These are phyloP conservation scores for Podospora appendiculata DNA, from an alignment of 495 filamentous ascomycete genomes.

Conservation along the genomic window DNA sequence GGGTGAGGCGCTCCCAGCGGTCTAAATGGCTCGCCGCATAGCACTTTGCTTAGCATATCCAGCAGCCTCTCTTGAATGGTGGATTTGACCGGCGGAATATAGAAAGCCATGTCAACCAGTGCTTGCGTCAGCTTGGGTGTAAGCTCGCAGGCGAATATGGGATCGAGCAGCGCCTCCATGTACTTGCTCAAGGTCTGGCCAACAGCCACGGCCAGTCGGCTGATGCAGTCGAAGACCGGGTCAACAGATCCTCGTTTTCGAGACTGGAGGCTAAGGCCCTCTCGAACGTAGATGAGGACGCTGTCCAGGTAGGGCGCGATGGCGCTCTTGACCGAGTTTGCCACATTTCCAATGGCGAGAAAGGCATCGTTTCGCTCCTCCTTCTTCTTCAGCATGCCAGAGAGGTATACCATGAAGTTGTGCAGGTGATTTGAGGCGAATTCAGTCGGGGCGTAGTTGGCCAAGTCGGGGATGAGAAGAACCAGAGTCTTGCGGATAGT, in stretches of 20 bases:
- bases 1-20: constrained; percentile 76
- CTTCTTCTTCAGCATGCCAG: constrained; percentile 90
- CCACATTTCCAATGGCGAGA: constrained; percentile 89
- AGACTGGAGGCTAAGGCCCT: constrained; percentile 75
- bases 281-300: constrained; percentile 83
- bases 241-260: constrained; percentile 68
- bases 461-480: constrained; percentile 82
- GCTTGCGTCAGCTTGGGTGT: constrained; percentile 90
- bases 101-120: constrained; percentile 95
- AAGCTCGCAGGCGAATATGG: constrained; percentile 93
- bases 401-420: constrained; percentile 93
- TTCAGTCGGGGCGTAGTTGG: constrained; percentile 79
- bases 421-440: constrained; percentile 80
- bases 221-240: constrained; percentile 98
- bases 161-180: constrained; percentile 90
- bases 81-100: constrained; percentile 88
- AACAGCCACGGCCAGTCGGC: constrained; percentile 88
- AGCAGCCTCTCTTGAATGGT: constrained; percentile 90
- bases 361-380: constrained; percentile 90
- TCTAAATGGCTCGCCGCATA: constrained; percentile 85
- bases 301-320: constrained; percentile 94
- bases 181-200: constrained; percentile 96
- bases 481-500: constrained; percentile 85
- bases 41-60: constrained; percentile 88
- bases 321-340: constrained; percentile 85